These are phyloP conservation scores for Euryodendron excelsum DNA, from an alignment of 148 eudicot species.

Conservation along the genomic window DNA sequence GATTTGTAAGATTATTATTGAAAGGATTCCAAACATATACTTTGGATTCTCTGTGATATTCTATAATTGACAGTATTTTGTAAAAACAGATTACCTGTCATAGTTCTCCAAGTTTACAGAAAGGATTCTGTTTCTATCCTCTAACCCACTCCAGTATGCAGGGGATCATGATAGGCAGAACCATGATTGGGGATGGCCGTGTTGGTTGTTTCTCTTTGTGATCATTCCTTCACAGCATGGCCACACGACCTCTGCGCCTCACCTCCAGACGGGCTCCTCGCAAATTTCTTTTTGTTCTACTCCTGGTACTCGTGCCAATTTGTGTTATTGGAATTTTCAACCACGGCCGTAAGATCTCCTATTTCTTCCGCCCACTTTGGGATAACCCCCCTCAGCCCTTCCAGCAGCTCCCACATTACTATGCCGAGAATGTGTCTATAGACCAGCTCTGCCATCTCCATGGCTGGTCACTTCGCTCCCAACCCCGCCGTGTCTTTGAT, in stretches of 20 bases:
- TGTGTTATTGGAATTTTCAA: slow-evolving; percentile 35
- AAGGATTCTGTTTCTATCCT: neutral
- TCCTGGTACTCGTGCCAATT: slow-evolving; percentile 46
- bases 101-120: neutral
- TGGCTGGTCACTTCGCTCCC: slow-evolving; percentile 69
- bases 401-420: slow-evolving; percentile 61
- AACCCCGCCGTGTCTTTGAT: slow-evolving; percentile 75
- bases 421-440: slow-evolving; percentile 85
- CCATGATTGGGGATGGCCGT: slow-evolving; percentile 6
- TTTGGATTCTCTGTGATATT: neutral
- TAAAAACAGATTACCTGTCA: neutral
- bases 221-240: slow-evolving; percentile 44
- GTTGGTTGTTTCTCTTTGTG: slow-evolving; percentile 17
- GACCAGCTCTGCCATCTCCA: slow-evolving; percentile 69
- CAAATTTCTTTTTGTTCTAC: slow-evolving; percentile 39
- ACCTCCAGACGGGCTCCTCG: slow-evolving; percentile 37
- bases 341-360: slow-evolving; percentile 59
- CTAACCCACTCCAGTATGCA: slow-evolving; percentile 20
- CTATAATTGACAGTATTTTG: neutral
- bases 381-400: slow-evolving; percentile 74
- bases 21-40: neutral
- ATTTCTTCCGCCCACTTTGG: slow-evolving; percentile 86
- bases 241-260: slow-evolving; percentile 41
- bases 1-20: neutral
- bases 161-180: slow-evolving; percentile 20